Evolutionary conservation across 192 early-diverging fungal species (phyloP).

Genomic region (Podila minutissima): DNA sequence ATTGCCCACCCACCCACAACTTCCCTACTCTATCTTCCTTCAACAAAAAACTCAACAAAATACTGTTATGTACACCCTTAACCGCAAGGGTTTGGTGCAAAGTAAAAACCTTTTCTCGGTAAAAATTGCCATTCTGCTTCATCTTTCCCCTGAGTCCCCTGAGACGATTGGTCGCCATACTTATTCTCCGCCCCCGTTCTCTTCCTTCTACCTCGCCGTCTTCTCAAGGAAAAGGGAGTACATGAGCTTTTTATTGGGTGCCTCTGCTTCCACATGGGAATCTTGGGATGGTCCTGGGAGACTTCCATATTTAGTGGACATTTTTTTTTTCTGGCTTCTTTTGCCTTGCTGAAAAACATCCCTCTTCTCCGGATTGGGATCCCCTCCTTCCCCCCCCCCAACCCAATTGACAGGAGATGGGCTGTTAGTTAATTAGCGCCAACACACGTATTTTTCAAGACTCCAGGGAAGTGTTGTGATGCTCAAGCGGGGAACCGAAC

Average conservation of each 20-base stretch:
- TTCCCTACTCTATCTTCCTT: background rate
- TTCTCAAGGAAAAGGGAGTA: background rate
- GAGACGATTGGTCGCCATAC: too few species aligned
- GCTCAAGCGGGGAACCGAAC: background rate
- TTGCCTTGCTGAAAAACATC: background rate
- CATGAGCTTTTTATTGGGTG: background rate
- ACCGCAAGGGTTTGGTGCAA: too few species aligned
- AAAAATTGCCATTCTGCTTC: too few species aligned
- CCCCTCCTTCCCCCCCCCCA: background rate
- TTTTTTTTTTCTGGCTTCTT: background rate
- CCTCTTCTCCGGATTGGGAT: background rate
- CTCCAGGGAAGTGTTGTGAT: too few species aligned
- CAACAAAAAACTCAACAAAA: background rate
- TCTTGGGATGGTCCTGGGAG: background rate
- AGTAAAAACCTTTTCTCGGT: too few species aligned
- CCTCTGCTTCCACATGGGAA: background rate
- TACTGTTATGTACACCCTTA: background rate
- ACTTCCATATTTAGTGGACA: constrained; percentile 3
- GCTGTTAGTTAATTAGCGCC: background rate
- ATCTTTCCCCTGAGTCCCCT: too few species aligned
- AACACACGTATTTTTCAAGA: background rate
- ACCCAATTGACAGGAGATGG: background rate
- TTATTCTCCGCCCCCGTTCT: too few species aligned
- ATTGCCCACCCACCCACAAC: background rate
- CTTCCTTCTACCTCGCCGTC: background rate